These are phyloP conservation scores for Eutypa lata DNA, from an alignment of 2,329 filamentous ascomycete genomes.

Conservation along the genomic window DNA sequence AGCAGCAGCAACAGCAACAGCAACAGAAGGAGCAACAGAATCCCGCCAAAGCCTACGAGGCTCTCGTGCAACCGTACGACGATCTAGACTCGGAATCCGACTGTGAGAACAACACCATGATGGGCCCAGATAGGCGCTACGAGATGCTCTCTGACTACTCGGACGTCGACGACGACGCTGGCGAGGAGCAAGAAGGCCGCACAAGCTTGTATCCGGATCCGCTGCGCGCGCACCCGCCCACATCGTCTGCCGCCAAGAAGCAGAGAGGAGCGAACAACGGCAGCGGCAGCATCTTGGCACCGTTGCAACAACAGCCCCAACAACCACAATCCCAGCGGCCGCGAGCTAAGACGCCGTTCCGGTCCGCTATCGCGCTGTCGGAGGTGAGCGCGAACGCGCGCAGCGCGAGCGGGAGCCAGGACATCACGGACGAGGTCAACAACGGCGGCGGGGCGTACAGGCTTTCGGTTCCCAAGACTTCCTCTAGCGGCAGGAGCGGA, in stretches of 20 bases:
- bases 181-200: constrained; percentile 30
- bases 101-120: constrained; percentile 19
- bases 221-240: constrained; percentile 47
- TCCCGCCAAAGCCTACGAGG: constrained; percentile 38
- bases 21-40: constrained; percentile 1
- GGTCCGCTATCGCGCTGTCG: constrained; percentile 33
- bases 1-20: constrained; percentile 14
- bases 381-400: constrained; percentile 45
- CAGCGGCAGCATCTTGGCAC: constrained; percentile 12
- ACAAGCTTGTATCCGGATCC: constrained; percentile 47
- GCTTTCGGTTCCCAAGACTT: constrained; percentile 8
- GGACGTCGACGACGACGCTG: constrained; percentile 38
- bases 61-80: constrained; percentile 44
- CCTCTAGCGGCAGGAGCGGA: constrained; percentile 2
- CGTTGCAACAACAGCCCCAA: no score
- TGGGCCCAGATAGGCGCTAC: constrained; percentile 14
- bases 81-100: constrained; percentile 21
- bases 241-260: no score
- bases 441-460: constrained; percentile 19
- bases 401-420: constrained; percentile 39
- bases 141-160: constrained; percentile 15
- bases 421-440: constrained; percentile 42
- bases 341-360: constrained; percentile 29
- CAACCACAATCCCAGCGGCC: constrained; percentile 6
- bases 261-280: constrained; percentile 6